Percentiles rank a stretch among this genome's conserved stretches.
phyloP scores from a whole-genome alignment of 2,329 filamentous ascomycete species.

The Neofusicoccum kwambonambiense region DNA sequence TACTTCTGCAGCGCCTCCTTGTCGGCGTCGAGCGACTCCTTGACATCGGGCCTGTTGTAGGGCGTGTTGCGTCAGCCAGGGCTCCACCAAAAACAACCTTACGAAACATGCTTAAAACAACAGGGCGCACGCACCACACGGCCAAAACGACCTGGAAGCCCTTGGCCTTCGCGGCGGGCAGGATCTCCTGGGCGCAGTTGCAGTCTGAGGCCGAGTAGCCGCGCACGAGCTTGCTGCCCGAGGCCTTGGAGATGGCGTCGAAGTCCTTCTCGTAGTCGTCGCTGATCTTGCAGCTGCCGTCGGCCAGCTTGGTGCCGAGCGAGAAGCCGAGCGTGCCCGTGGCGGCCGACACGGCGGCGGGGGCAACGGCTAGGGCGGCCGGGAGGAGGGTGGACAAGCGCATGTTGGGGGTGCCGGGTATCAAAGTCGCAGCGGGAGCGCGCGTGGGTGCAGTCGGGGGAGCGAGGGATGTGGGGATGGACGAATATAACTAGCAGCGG shows the following conservation, averaged over 20 bases:
- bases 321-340: conserved; percentile 63
- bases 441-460: neutral
- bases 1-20: conserved; percentile 56
- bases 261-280: conserved; percentile 66
- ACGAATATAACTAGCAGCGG: neutral
- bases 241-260: conserved; percentile 54
- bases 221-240: conserved; percentile 58
- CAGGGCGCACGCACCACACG: conserved; percentile 56
- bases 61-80: too few relatives aligned
- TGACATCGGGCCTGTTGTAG: conserved; percentile 56
- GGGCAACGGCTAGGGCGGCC: conserved; percentile 38
- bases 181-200: conserved; percentile 60
- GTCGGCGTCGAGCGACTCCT: conserved; percentile 62
- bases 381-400: conserved; percentile 34
- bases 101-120: conserved; percentile 2
- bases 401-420: conserved; percentile 26
- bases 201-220: conserved; percentile 68
- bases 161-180: conserved; percentile 64
- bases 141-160: conserved; percentile 68
- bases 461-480: neutral
- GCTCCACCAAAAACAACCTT: neutral
- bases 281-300: conserved; percentile 61
- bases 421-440: neutral
- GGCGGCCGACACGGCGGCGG: conserved; percentile 48
- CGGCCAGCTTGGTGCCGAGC: conserved; percentile 62